Percentiles rank a stretch among this genome's conserved stretches.
These are phyloP conservation scores for Penicillium macrosclerotiorum DNA, from an alignment of 495 filamentous ascomycete genomes.

Conservation along the genomic window DNA sequence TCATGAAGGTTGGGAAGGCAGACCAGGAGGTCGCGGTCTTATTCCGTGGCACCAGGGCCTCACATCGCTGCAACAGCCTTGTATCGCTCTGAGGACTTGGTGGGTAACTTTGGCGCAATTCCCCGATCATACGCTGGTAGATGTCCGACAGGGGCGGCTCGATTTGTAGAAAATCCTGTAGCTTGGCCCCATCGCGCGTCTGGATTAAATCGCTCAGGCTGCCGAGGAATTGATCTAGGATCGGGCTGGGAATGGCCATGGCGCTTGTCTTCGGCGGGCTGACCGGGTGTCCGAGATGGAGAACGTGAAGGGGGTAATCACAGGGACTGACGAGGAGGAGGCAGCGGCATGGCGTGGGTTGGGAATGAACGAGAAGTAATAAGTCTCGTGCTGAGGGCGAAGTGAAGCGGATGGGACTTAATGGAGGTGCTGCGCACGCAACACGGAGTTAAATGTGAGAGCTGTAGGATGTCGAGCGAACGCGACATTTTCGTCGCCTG, in stretches of 20 bases:
- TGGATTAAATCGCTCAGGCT: slow-evolving; percentile 53
- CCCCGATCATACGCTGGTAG: slow-evolving; percentile 64
- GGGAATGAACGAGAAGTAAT: no score
- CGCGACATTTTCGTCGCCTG: no score
- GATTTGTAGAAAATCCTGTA: slow-evolving; percentile 59
- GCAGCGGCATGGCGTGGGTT: no score
- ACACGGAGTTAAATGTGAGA: no score
- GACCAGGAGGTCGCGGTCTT: slow-evolving; percentile 68
- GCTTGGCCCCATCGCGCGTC: slow-evolving; percentile 50
- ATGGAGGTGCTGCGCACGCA: no score
- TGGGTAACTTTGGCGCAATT: slow-evolving; percentile 59
- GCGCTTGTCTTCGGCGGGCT: neutral
- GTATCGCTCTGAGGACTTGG: slow-evolving; percentile 44
- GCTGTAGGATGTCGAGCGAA: no score
- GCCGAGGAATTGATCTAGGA: slow-evolving; percentile 55
- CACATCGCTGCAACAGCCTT: slow-evolving; percentile 58
- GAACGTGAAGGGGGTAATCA: neutral
- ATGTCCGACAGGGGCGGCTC: slow-evolving; percentile 63
- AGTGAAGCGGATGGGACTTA: no score
- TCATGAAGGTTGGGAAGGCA: slow-evolving; percentile 72
- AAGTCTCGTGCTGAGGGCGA: no score
- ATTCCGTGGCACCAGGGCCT: slow-evolving; percentile 53
- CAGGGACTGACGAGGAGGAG: neutral
- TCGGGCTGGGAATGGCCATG: slow-evolving; percentile 39
- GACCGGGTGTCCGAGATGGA: neutral